Conservation (phyloP, 129 eudicot species). For the Chrysanthemum makinoi region DNA sequence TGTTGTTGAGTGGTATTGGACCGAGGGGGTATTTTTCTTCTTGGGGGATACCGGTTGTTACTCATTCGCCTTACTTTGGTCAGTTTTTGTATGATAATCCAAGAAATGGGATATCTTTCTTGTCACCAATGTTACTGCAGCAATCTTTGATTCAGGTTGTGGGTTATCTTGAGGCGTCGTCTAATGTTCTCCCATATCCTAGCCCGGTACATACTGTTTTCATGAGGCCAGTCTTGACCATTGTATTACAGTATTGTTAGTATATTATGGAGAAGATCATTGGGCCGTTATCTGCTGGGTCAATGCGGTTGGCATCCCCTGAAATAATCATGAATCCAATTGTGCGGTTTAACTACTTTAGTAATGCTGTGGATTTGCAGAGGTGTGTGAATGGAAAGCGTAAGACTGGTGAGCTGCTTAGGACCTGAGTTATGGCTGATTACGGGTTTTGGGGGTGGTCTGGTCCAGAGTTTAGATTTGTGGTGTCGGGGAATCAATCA, state of each 20-base stretch:
- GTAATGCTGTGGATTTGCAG: constrained; percentile 55
- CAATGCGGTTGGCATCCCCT: constrained; percentile 69
- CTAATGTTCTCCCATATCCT: too few species aligned
- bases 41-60: too few species aligned
- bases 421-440: constrained; percentile 54
- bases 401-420: constrained; percentile 50
- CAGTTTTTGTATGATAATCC: too few species aligned
- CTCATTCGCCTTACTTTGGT: too few species aligned
- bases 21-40: too few species aligned
- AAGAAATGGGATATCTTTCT: too few species aligned
- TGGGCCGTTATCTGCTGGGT: constrained; percentile 66
- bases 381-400: constrained; percentile 74
- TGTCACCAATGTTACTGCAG: constrained; percentile 36
- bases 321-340: constrained; percentile 62
- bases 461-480: constrained; percentile 62
- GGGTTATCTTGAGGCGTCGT: constrained; percentile 88
- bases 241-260: constrained; percentile 68
- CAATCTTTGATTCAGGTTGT: constrained; percentile 93
- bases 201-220: constrained; percentile 58
- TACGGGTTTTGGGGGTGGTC: constrained; percentile 54
- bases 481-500: constrained; percentile 61
- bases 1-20: too few species aligned
- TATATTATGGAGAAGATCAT: constrained; percentile 69
- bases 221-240: constrained; percentile 40
- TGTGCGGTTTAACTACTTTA: constrained; percentile 79